Base-by-base conservation (phyloP, 345 rosid species). In the Cochlearia excelsa region DNA sequence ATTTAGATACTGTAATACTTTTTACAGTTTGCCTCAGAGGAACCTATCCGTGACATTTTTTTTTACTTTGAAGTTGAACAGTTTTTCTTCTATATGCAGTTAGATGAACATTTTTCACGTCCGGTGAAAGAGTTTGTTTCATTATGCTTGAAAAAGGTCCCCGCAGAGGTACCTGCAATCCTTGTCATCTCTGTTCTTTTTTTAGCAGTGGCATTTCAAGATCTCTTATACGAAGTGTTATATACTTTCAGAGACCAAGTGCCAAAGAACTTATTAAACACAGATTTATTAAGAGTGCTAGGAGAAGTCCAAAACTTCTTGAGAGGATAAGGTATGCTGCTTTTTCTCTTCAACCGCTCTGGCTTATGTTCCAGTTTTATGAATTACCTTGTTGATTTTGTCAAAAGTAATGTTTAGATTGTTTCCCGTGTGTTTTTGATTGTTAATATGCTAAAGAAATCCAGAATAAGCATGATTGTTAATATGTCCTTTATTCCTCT, bases 101-200 rank as follows among this genome's bases (percentile, higher is more conserved):
- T 93, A 75, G 97, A 93, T 75, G 99, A 93, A 60, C 99, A 93
- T 79, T 93, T 93, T 77, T 85, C 99, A 66, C 94, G 97, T 57
- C 80, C 74, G 9, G 74, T 92, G 80, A 92, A 92, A 74, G 99
- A 92, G 70, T 89, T 92, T 80, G 95, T 86, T 77, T 79, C 95
- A 26, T 77, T 81, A 59, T 89, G 95, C 77, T 74, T 92, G 72
- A 89, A 85, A 79, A 92, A 89, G 77, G 59, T 65, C 51, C 91
- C 97, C 30, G 81, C 82, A 23, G 99, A 92, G 97, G 99, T 79
- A 77, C 67, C 74, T 66, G 9, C 54, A 56, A 47, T 50, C 66
- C 48, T 43, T 71, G 40, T 5, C 56, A 8, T 33, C 16, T 57
- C 26, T 59, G 34, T 7, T 37, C 29, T 42, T 59, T 42, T 59